Base-by-base conservation (phyloP, 2,329 filamentous ascomycete species). In the Talaromyces sp. region DNA sequence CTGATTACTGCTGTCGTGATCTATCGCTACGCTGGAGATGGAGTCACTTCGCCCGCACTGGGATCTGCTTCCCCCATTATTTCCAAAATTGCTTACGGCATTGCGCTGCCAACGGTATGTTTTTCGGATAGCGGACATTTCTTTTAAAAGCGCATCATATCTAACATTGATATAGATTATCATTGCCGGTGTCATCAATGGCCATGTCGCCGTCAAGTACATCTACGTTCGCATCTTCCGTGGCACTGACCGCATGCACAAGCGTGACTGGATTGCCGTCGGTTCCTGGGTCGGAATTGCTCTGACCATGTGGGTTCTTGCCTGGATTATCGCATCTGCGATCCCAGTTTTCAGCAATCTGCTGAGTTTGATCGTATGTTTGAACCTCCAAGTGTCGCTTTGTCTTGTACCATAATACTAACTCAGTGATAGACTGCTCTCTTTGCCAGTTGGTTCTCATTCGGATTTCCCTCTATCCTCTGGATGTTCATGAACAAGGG, bases 101-200 rank as follows among this genome's bases (percentile, higher is more conserved):
- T 90, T 54, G 87, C 87, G 0, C 77, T 87, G 2, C 86, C 86
- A 13, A 89, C 87, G 2, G 70, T 74, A 56, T 32, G 69, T 63
- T 41, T 19, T 16, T 5, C 10, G n/a, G 17, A 1, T 8, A n/a
- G 20, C 24, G 17, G 19, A 11, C 16, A 10, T 8, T 16, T 16
- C 20, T 32, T 9, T 24, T 9, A 22, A 29, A 47, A 30, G 19
- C 44, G 9, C 24, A 27, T 27, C 9, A 27, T 14, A 14, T 35
- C 33, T 52, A 43, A 54, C 24, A 27, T 37, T 5, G 16, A 29
- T 7, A 24, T 48, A 72, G 70, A 89, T 90, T 52, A 75, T 90
- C 43, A 83, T 90, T 45, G 85, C 86, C 0, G 87, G 87, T 48
- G 86, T 89, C 6, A 86, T 90, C 57, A 86, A 88, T 65, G 86